Conservation (phyloP, 2,329 filamentous ascomycete genomes). For the Trichoderma atroviride region DNA sequence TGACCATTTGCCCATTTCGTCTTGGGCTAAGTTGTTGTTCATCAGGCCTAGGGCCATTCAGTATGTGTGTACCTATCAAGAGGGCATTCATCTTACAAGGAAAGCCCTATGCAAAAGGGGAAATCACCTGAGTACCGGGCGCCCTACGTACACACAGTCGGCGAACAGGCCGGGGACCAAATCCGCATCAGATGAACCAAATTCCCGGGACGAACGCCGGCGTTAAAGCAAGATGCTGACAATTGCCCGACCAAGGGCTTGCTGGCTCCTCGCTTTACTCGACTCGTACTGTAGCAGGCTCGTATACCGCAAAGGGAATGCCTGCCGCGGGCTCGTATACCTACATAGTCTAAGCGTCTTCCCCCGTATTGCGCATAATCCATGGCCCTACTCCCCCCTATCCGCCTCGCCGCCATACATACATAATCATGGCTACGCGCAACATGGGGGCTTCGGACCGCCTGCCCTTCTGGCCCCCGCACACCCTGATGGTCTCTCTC, state of each 20-base stretch:
- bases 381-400: not conserved
- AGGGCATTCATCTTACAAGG: not conserved
- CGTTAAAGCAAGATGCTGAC: constrained; percentile 24
- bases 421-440: constrained; percentile 6
- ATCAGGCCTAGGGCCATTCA: not conserved
- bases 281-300: not conserved
- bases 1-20: not conserved
- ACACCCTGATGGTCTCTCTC: constrained; percentile 33
- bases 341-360: not conserved
- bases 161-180: constrained; percentile 11
- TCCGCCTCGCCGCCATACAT: constrained; percentile 2
- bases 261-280: not conserved
- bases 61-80: not conserved
- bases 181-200: constrained; percentile 17
- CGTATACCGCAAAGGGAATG: not conserved
- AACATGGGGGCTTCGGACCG: not conserved
- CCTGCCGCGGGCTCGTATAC: not conserved
- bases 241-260: constrained; percentile 19
- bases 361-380: constrained; percentile 11
- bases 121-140: constrained; percentile 17
- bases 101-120: not conserved
- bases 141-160: not conserved
- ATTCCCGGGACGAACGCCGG: constrained; percentile 17
- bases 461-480: not conserved
- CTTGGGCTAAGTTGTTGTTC: not conserved